phyloP scores from a whole-genome alignment of 2,329 filamentous ascomycete genomes.

The Beauveria australis region DNA sequence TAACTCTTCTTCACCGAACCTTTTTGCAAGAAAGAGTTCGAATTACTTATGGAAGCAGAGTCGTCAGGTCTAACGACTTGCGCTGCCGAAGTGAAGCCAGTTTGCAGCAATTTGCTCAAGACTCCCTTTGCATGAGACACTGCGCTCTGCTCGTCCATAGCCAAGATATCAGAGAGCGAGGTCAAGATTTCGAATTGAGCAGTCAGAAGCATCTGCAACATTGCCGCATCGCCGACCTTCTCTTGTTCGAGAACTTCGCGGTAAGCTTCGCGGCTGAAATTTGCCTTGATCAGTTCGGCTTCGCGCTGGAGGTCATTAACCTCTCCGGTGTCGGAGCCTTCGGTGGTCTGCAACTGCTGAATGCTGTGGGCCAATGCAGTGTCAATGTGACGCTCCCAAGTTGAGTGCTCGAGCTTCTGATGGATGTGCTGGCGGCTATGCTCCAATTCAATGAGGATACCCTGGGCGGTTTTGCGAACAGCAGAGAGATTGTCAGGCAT shows the following conservation, averaged over 20 bases:
- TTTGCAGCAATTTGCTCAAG: constrained; percentile 68
- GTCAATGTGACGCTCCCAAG: constrained; percentile 83
- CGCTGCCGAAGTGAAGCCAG: constrained; percentile 64
- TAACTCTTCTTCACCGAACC: constrained; percentile 65
- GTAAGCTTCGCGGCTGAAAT: constrained; percentile 73
- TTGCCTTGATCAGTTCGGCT: constrained; percentile 75
- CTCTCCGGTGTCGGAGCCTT: constrained; percentile 47
- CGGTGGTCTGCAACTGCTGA: constrained; percentile 60
- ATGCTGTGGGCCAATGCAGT: constrained; percentile 81
- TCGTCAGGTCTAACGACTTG: constrained; percentile 91
- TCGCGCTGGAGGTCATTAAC: constrained; percentile 68
- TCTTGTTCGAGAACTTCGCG: constrained; percentile 75
- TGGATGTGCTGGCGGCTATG: constrained; percentile 85
- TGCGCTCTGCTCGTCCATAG: constrained; percentile 77
- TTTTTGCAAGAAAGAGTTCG: constrained; percentile 60
- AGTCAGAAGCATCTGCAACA: constrained; percentile 74
- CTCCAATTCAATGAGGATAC: constrained; percentile 83
- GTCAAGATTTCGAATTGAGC: constrained; percentile 89
- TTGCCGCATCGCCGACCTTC: constrained; percentile 65
- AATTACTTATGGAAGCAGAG: constrained; percentile 49
- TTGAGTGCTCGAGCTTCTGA: constrained; percentile 68
- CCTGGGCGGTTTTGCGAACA: constrained; percentile 81
- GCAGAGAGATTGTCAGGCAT: constrained; percentile 62
- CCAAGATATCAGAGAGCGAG: constrained; percentile 71
- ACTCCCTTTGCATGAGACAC: constrained; percentile 70